Base-by-base conservation (phyloP, 352 stramenopile genomes). In the Phytophthora lateralis region DNA sequence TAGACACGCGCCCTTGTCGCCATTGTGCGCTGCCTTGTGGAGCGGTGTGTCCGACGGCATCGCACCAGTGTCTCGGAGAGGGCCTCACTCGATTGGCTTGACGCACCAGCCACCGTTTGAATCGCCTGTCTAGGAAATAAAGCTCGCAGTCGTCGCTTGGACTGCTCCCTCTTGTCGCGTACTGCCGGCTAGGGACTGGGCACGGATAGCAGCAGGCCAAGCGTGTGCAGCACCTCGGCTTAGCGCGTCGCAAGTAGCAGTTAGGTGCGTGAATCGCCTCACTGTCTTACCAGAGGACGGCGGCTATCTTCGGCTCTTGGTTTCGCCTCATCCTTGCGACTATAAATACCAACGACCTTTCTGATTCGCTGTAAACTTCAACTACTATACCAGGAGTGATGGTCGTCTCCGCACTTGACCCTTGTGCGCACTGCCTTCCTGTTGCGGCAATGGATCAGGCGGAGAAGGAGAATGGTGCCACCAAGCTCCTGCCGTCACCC, bases 11-110 rank as follows among this genome's bases (percentile, higher is more conserved):
- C 84, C 84, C 64, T 96, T 94, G 65, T 97, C 89, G 43, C 89
- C 89, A 66, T 96, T 97, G 73, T 97, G 84, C 17, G 89, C 89
- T 38, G 88, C 89, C 69, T 97, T 97, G 73, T 97, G 89, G 12
- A 97, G 80, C 54, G 88, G 84, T 29, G 87, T 96, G 70, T 96
- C 89, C 41, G 88, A 93, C 56, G 89, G 89, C 88, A 96, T 96
- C 14, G 56, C 62, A 57, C 52, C 37, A 52, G 37, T 37, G 14
- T 32, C 5, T 52, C 17, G 17, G 18, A 38, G 26, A 29, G 44
- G 39, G 15, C 20, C n/a, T 52, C 38, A 50, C 46, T 61, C 6
- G 41, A 37, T 54, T 21, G 43, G 26, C 18, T 34, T 48, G n/a
- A 44, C 37, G 20, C 47, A 51, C 30, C 42, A 60, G 30, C 47